Conservation (phyloP, 2,329 filamentous ascomycete species). For the Aspergillus phoenicis region DNA sequence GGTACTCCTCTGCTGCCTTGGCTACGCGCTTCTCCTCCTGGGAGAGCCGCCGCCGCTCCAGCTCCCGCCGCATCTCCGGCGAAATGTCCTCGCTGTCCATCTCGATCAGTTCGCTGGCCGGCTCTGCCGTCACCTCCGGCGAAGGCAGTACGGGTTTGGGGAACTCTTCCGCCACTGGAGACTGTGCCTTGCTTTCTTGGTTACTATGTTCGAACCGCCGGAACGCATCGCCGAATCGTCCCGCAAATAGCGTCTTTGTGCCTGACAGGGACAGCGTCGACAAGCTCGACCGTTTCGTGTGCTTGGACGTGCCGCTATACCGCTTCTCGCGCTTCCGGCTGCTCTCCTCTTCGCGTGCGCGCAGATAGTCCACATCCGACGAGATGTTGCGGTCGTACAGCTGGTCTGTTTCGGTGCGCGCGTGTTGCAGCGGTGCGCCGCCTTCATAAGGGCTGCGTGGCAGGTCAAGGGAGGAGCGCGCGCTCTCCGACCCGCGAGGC, state of each 20-base stretch:
- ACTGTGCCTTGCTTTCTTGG: slow-evolving; percentile 36
- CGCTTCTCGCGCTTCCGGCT: slow-evolving; percentile 60
- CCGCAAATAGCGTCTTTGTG: slow-evolving; percentile 80
- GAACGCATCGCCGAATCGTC: slow-evolving; percentile 91
- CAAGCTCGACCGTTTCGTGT: slow-evolving; percentile 73
- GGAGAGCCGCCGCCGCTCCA: slow-evolving; percentile 77
- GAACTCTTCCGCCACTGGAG: slow-evolving; percentile 47
- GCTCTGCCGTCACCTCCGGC: slow-evolving; percentile 72
- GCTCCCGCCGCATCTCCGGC: slow-evolving; percentile 85
- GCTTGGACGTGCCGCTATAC: slow-evolving; percentile 60
- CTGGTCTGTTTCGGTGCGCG: slow-evolving; percentile 40
- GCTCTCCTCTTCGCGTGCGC: slow-evolving; percentile 69
- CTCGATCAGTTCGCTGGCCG: slow-evolving; percentile 67
- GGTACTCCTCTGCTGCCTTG: slow-evolving; percentile 84
- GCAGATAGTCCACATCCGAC: slow-evolving; percentile 81
- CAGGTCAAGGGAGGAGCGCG: slow-evolving; percentile 45
- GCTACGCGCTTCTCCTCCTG: slow-evolving; percentile 91
- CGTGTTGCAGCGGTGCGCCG: slow-evolving; percentile 36
- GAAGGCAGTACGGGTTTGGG: slow-evolving; percentile 65
- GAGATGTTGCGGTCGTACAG: slow-evolving; percentile 59
- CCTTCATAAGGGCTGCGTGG: slow-evolving; percentile 39
- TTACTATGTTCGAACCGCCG: slow-evolving; percentile 76
- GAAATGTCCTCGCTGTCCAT: slow-evolving; percentile 70
- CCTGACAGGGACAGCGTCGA: slow-evolving; percentile 68
- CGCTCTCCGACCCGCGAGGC: slow-evolving; percentile 72